Base-by-base conservation (phyloP, 179 eudicot species). In the Actinidia chinensis region DNA sequence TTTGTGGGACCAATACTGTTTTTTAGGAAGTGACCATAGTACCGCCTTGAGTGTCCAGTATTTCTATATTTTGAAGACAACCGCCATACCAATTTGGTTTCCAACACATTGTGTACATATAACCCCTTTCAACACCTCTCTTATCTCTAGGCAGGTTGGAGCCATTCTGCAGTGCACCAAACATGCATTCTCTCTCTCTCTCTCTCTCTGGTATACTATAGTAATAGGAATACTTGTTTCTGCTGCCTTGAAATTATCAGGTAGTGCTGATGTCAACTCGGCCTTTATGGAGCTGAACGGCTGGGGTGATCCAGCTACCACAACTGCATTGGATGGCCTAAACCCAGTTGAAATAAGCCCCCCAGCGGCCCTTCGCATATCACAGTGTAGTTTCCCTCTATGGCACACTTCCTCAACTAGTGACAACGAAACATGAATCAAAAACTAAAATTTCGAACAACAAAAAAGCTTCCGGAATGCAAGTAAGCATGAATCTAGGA, bases 301-400 rank as follows among this genome's bases (percentile, higher is more conserved):
- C 98, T 0, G 98, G 98, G 60, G 98, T 95, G 66, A 95, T 89
- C 98, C 98, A 95, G 79, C 97, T 93, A 65, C 98, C 98, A 17
- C 99, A 95, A 66, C 91, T 93, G 89, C 99, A 95, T 80, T 95
- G 99, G 73, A 89, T 86, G 33, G 33, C 99, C 99, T 9, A 94
- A 88, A n/a, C n/a, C 99, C 99, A 95, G 82, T 93, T 93, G 89
- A 93, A 95, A 79, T 89, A 90, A 66, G n/a, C n/a, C n/a, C 99
- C 99, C 82, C 93, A 82, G 59, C 98, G 98, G 2, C 94, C 94
- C 95, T 73, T 92, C 98, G 51, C 99, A 95, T 87, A 20, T 80
- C 90, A 77, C 98, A 95, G n/a, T 63, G 79, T 76, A 72, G 93
- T 93, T 93, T 23, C 99, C 99, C 88, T 93, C 99, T 48, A 89